Conservation (phyloP, 176 grass and related monocot species). For the Oryza coarctata region DNA sequence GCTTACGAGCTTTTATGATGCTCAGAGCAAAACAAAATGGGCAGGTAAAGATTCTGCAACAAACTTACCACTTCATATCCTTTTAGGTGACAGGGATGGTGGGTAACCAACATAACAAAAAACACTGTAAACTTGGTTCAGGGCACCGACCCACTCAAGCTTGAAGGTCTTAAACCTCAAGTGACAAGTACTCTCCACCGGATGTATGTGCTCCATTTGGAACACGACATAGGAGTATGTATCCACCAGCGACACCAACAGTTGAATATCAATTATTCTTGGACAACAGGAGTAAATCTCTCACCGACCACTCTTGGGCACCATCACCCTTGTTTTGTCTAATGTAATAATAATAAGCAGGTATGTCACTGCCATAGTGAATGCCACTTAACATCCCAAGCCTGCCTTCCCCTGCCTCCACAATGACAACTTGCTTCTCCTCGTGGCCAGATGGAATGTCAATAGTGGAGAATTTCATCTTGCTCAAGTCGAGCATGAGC, state of each 20-base stretch:
- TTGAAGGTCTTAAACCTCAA: conserved; percentile 2
- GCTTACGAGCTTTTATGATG: too few species aligned
- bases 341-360: not conserved
- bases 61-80: too few species aligned
- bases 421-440: not conserved
- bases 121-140: too few species aligned
- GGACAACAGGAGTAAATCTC: not conserved
- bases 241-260: not conserved
- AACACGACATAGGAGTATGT: not conserved
- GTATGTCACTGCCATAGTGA: not conserved
- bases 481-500: not conserved
- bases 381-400: not conserved
- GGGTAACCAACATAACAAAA: too few species aligned
- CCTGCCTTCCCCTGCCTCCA: not conserved
- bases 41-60: too few species aligned
- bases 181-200: too few species aligned
- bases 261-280: not conserved
- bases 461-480: too few species aligned
- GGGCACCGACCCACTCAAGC: not conserved
- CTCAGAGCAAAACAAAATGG: too few species aligned
- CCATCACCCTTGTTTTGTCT: not conserved
- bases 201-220: not conserved
- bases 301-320: not conserved
- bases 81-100: too few species aligned
- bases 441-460: not conserved